Evolutionary conservation across 2,329 filamentous ascomycete genomes (phyloP), one percentile per base, ranked within the genome.

Genomic region (Paracoccidioides lutzii): DNA sequence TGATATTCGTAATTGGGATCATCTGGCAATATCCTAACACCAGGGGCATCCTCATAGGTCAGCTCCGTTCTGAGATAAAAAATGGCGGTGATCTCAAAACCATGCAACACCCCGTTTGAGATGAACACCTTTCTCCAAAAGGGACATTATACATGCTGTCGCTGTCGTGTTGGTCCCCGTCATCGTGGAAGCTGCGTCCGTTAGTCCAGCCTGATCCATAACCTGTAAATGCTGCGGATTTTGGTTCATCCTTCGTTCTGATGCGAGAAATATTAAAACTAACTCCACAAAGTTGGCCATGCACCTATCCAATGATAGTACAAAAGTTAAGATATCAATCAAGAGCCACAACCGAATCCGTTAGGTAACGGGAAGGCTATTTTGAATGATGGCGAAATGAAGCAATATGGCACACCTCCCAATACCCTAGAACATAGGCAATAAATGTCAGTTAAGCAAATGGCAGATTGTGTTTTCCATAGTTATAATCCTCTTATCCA

Each of bases 1-100:
- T 43, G 15, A 30, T 53, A 53, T 45, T 53, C 51, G 51, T 53
- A 53, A 32, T 7, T 44, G 4, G 51, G 37, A 1, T 53, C 51
- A 9, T 53, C 51, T 22, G 15, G n/a, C 15, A 22, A n/a, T n/a
- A n/a, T n/a, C n/a, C n/a, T n/a, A n/a, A n/a, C n/a, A n/a, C n/a
- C n/a, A n/a, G n/a, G n/a, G n/a, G 49, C 30, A 15, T 52, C 32
- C 22, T 28, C 30, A 40, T n/a, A 15, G 35, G 33, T 52, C 35
- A 37, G 38, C 49, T 28, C 40, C 32, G 35, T 40, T 32, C 22
- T 22, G 15, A 22, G 22, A 49, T 10, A 7, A 8, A 3, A 28
- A 5, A 32, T 10, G 14, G 12, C 6, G 32, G 32, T 7, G 15
- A 14, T 22, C 49, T 30, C 10, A 52, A 52, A 14, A 52, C 30